phyloP scores from a whole-genome alignment of 106 monocot genomes.

The Xerophyta viscosa region DNA sequence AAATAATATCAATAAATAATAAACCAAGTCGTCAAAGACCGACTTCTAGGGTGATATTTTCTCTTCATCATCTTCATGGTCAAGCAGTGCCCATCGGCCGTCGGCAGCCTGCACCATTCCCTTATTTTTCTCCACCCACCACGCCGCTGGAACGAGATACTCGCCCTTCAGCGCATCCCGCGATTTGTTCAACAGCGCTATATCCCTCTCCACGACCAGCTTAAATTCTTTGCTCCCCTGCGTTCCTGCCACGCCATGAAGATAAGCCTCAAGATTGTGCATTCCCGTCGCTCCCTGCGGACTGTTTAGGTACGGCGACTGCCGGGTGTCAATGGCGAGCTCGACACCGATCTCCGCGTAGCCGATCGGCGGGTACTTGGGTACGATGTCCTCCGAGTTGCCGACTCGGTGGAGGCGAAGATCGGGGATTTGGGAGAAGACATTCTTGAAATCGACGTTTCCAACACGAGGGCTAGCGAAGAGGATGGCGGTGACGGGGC shows the following conservation, averaged over 20 bases:
- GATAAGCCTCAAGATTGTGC: conserved; percentile 75
- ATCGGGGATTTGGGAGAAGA: conserved; percentile 21
- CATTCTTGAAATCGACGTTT: conserved; percentile 36
- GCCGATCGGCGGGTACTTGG: conserved; percentile 46
- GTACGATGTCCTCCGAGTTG: conserved; percentile 60
- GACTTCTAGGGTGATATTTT: no score
- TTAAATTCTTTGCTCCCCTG: conserved; percentile 56
- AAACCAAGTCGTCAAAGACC: no score
- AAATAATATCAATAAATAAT: no score
- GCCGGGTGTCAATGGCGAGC: conserved; percentile 37
- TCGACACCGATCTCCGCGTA: conserved; percentile 59
- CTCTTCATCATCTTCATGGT: conserved; percentile 48
- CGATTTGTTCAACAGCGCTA: conserved; percentile 81
- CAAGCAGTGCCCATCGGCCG: conserved; percentile 63
- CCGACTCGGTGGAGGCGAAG: conserved; percentile 44
- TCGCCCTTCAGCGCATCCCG: conserved; percentile 51
- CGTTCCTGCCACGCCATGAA: conserved; percentile 76
- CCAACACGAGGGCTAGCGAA: conserved; percentile 85
- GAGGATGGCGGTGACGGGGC: conserved; percentile 57
- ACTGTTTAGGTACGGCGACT: conserved; percentile 52
- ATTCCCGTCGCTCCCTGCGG: conserved; percentile 26
- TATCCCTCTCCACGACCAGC: conserved; percentile 55
- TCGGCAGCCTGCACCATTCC: conserved; percentile 65
- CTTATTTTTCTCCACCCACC: conserved; percentile 84
- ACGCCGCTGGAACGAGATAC: conserved; percentile 48